Evolutionary conservation across 2,329 filamentous ascomycete genomes (phyloP), one percentile per base, ranked within the genome.

Genomic region (Fusarium armeniacum): DNA sequence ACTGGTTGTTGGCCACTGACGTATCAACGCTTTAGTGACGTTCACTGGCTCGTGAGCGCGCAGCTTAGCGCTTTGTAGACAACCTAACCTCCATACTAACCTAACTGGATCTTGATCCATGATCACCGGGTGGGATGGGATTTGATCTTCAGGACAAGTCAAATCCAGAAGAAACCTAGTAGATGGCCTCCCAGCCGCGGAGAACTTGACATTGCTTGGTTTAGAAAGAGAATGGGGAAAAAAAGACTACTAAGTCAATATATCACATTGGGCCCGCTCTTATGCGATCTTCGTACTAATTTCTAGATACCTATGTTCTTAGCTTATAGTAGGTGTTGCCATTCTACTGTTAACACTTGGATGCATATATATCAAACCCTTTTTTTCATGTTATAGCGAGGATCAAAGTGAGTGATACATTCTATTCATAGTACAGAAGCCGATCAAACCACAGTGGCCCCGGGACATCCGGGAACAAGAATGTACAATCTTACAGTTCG

Each of bases 1-100:
- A 51, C 56, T 58, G 64, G 43, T 32, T 64, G 55, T 49, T 71
- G 65, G 67, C 67, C 69, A 60, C 68, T 66, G 65, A 69, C 68
- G 60, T 69, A 69, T 32, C 61, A 44, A 45, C 43, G 35, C 41
- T 38, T 32, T 38, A 57, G 58, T 72, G 69, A 64, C 57, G 60
- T 67, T 72, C 47, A 70, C 57, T 67, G 65, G 65, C 32, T 65
- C 13, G 46, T 41, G 57, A 55, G 52, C 38, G 30, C 52, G 43
- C 52, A 41, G 36, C 30, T 67, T 70, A 69, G 67, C 62, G 67
- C 67, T 70, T 26, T 59, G 52, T 57, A 55, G 57, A 36, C 26
- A 16, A 7, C 24, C 24, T 26, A 35, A 20, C 20, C 20, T 20
- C 20, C 20, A 20, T 20, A 20, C 20, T 20, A 20, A 20, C 15